Evolutionary conservation across 108 stramenopile species (phyloP).

Genomic region (Pseudonitzschia multiseries): DNA sequence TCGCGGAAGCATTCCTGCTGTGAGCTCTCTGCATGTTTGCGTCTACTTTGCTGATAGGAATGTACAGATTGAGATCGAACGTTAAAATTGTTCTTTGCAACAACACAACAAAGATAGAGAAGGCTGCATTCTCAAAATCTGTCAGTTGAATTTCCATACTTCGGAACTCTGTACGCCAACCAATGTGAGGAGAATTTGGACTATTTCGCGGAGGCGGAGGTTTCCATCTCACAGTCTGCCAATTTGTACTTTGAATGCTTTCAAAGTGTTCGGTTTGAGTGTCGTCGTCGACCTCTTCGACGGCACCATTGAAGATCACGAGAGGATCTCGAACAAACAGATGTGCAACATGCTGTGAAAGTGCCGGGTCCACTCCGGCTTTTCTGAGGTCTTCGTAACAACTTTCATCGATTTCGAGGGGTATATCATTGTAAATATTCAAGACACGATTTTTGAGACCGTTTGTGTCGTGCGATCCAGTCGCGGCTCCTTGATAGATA

Average conservation of each 20-base stretch:
- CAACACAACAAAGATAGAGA: slow-evolving; percentile 92
- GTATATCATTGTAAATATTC: slow-evolving; percentile 94
- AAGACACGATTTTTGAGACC: slow-evolving; percentile 65
- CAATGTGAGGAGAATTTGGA: slow-evolving; percentile 93
- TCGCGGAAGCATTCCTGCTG: slow-evolving; percentile 79
- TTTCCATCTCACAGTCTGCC: slow-evolving; percentile 99
- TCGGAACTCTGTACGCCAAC: slow-evolving; percentile 98
- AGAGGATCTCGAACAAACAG: slow-evolving; percentile 97
- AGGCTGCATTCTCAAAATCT: slow-evolving; percentile 99
- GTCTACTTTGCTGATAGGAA: slow-evolving; percentile 95
- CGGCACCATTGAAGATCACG: slow-evolving; percentile 93
- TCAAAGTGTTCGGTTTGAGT: slow-evolving; percentile 97
- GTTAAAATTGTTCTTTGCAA: slow-evolving; percentile 95
- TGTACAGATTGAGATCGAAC: slow-evolving; percentile 97
- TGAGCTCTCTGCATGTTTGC: slow-evolving; percentile 99
- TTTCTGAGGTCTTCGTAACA: slow-evolving; percentile 71
- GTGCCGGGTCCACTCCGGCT: slow-evolving; percentile 87
- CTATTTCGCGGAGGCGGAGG: slow-evolving; percentile 93
- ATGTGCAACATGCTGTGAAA: slow-evolving; percentile 95
- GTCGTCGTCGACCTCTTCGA: slow-evolving; percentile 93
- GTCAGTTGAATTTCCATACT: slow-evolving; percentile 98
- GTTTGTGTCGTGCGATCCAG: slow-evolving; percentile 33
- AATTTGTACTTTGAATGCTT: slow-evolving; percentile 98
- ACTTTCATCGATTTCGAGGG: slow-evolving; percentile 84
- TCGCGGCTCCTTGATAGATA: slow-evolving; percentile 75